A percentile compares a stretch with the other conserved stretches of the same genome.
Conservation (phyloP, 495 filamentous ascomycete genomes). For the Penicillium bialowiezense region DNA sequence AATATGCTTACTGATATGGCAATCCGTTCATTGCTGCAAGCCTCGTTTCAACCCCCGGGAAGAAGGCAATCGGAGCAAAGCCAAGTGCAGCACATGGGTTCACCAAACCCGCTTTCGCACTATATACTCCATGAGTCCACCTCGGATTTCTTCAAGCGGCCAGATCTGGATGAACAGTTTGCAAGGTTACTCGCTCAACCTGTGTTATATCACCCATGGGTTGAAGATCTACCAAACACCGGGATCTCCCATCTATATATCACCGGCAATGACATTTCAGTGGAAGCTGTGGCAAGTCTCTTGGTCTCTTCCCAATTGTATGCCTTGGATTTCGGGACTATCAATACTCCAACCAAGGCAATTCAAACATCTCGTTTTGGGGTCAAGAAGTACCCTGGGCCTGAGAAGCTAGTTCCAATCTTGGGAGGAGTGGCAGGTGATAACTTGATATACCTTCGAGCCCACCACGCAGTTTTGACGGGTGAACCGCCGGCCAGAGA, state of each 20-base stretch:
- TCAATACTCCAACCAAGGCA: constrained; percentile 35
- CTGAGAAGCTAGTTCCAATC: constrained; percentile 53
- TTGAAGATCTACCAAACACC: constrained; percentile 49
- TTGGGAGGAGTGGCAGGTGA: constrained; percentile 45
- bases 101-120: constrained; percentile 14
- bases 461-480: constrained; percentile 57
- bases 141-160: constrained; percentile 32
- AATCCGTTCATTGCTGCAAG: constrained; percentile 48
- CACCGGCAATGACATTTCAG: constrained; percentile 55
- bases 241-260: constrained; percentile 62
- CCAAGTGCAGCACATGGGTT: constrained; percentile 8
- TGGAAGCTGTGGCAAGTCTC: constrained; percentile 54
- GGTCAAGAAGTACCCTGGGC: constrained; percentile 35
- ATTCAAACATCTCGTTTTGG: constrained; percentile 12
- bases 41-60: constrained; percentile 41
- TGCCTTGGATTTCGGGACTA: constrained; percentile 51
- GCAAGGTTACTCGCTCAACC: constrained; percentile 47
- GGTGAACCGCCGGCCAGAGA: constrained; percentile 40
- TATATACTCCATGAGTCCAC: constrained; percentile 1
- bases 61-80: background rate
- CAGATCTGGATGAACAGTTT: constrained; percentile 48
- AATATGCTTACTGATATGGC: constrained; percentile 58
- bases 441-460: constrained; percentile 51
- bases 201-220: constrained; percentile 47
- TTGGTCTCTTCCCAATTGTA: constrained; percentile 49